These are phyloP conservation scores for Sporothrix dimorphospora DNA, from an alignment of 2,329 filamentous ascomycete species.

Conservation along the genomic window DNA sequence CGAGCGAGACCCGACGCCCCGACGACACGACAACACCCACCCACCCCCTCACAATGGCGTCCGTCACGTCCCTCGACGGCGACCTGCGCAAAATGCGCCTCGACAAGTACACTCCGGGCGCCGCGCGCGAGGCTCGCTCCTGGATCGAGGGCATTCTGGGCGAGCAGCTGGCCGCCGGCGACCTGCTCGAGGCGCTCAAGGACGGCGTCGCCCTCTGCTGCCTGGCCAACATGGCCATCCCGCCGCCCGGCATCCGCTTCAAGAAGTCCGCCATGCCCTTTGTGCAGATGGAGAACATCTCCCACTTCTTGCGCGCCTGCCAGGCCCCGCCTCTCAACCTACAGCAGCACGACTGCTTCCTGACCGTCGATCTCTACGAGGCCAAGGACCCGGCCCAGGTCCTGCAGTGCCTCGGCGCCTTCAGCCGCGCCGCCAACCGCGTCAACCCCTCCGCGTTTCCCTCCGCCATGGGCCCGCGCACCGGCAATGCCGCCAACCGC, in stretches of 20 bases:
- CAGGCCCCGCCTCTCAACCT: conserved; percentile 83
- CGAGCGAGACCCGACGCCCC: background rate
- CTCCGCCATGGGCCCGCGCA: conserved; percentile 71
- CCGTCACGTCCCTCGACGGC: conserved; percentile 89
- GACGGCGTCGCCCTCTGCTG: conserved; percentile 94
- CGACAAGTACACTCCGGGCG: conserved; percentile 88
- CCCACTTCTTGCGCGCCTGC: conserved; percentile 88
- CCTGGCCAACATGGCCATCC: conserved; percentile 78
- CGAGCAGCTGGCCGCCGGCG: conserved; percentile 69
- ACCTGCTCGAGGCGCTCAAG: conserved; percentile 83
- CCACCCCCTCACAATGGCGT: conserved; percentile 56
- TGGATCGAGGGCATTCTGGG: conserved; percentile 88
- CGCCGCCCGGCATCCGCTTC: conserved; percentile 80
- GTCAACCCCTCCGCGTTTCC: conserved; percentile 76
- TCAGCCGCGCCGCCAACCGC: conserved; percentile 81
- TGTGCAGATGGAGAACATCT: conserved; percentile 99
- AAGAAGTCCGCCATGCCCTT: conserved; percentile 96
- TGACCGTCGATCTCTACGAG: conserved; percentile 96
- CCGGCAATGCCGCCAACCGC: conserved; percentile 55
- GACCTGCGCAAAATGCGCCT: conserved; percentile 93
- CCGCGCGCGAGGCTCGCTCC: conserved; percentile 77
- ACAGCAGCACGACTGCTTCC: conserved; percentile 91
- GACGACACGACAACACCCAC: background rate
- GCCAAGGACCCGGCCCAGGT: conserved; percentile 95
- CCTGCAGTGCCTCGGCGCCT: conserved; percentile 86